Evolutionary conservation across 352 stramenopile genomes (phyloP).

Genomic region (Phytophthora boehmeriae): DNA sequence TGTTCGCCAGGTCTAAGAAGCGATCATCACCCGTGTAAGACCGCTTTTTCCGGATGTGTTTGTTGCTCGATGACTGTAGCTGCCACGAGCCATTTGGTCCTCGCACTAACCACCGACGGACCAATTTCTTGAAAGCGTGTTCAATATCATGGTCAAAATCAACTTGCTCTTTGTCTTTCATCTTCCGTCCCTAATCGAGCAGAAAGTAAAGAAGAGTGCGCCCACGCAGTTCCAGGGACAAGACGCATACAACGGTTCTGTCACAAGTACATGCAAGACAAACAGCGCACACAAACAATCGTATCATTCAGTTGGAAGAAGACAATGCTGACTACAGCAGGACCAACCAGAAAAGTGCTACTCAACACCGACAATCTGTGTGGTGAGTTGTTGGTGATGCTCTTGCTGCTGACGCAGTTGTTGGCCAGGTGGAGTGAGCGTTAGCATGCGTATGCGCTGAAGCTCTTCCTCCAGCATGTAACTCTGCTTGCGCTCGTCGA

Average conservation of each 20-base stretch:
- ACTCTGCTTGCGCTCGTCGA: conserved; percentile 68
- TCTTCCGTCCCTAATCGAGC: neutral
- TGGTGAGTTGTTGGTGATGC: conserved; percentile 14
- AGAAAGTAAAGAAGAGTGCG: no score
- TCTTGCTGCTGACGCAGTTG: conserved; percentile 34
- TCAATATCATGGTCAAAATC: neutral
- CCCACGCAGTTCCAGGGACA: neutral
- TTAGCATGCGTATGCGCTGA: conserved; percentile 57
- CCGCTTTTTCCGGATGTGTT: no score
- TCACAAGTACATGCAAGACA: neutral
- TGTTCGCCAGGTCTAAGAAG: no score
- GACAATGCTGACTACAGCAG: conserved; percentile 3
- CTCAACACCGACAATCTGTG: conserved; percentile 11
- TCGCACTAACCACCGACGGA: neutral
- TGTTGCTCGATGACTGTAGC: no score
- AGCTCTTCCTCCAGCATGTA: conserved; percentile 71
- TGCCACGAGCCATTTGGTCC: neutral
- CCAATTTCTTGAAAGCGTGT: neutral
- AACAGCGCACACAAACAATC: neutral
- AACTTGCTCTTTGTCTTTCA: conserved; percentile 2
- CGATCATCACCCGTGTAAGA: no score
- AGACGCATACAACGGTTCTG: conserved; percentile 5
- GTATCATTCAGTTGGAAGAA: no score
- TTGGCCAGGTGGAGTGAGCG: conserved; percentile 48
- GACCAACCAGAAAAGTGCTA: conserved; percentile 26